Evolutionary conservation across 139 green algal species (phyloP).

Genomic region (Chlamydomonas incerta): DNA sequence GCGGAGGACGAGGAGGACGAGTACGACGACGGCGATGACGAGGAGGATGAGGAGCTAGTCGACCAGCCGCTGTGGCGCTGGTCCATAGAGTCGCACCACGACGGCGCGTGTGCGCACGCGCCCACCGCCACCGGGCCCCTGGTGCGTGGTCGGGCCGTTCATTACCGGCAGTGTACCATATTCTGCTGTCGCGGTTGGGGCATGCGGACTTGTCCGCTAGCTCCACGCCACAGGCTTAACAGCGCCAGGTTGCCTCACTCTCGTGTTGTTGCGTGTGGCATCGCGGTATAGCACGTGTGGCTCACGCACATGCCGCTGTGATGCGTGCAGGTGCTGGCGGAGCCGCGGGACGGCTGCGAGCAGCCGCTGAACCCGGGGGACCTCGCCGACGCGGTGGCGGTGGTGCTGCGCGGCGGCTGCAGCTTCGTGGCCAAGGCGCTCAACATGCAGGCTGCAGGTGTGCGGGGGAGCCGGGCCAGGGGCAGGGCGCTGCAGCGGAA

Average conservation of each 20-base stretch:
- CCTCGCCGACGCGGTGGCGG: constrained; percentile 53
- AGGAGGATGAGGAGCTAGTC: background rate
- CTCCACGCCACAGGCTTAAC: no score
- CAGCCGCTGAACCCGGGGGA: constrained; percentile 7
- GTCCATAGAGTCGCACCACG: background rate
- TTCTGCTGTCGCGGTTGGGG: background rate
- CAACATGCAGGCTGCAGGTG: constrained; percentile 21
- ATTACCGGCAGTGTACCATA: no score
- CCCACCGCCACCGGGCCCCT: background rate
- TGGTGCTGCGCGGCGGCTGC: constrained; percentile 71
- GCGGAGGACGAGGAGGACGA: no score
- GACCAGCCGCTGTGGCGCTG: no score
- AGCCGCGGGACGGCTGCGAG: constrained; percentile 60
- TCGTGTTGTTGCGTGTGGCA: no score
- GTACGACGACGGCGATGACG: no score
- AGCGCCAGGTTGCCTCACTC: no score
- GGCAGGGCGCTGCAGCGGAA: no score
- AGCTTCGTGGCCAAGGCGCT: constrained; percentile 72
- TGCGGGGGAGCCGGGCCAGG: no score
- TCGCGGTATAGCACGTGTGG: background rate
- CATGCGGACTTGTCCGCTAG: no score
- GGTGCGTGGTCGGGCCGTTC: background rate
- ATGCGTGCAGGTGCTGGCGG: constrained; percentile 8
- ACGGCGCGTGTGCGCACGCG: background rate
- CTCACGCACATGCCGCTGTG: no score